Evolutionary conservation across 495 filamentous ascomycete species (phyloP).

Genomic region (Tuber indicum): DNA sequence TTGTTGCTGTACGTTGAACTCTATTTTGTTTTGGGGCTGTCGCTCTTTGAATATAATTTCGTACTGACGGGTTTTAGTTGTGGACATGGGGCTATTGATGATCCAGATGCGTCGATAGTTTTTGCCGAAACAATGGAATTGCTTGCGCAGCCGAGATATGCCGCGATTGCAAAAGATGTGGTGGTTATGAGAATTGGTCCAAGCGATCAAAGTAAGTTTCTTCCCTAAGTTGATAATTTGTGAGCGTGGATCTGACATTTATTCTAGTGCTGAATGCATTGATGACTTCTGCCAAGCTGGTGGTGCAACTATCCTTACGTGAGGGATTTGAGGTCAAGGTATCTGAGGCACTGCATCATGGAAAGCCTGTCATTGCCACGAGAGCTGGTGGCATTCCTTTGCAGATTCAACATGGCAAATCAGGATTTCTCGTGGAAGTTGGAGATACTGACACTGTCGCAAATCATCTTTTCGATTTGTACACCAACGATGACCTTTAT

Average conservation of each 20-base stretch:
- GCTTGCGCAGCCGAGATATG: conserved; percentile 53
- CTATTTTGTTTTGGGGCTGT: not conserved
- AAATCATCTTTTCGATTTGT: conserved; percentile 60
- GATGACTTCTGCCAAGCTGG: conserved; percentile 65
- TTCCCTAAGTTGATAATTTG: not conserved
- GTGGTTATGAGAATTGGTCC: conserved; percentile 71
- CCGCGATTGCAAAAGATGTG: conserved; percentile 53
- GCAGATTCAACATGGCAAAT: conserved; percentile 66
- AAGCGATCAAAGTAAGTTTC: conserved; percentile 55
- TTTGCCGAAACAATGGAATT: conserved; percentile 64
- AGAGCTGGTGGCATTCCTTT: conserved; percentile 75
- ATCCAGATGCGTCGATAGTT: conserved; percentile 69
- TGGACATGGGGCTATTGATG: conserved; percentile 79
- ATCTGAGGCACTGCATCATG: conserved; percentile 78
- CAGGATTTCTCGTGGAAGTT: conserved; percentile 69
- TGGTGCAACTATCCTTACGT: conserved; percentile 71
- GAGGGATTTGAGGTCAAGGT: conserved; percentile 92
- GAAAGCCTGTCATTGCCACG: conserved; percentile 73
- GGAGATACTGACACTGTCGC: conserved; percentile 70
- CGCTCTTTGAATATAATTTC: not conserved
- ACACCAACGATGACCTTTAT: conserved; percentile 59
- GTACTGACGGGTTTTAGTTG: conserved; percentile 41
- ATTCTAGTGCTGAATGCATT: conserved; percentile 61
- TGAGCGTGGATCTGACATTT: not conserved
- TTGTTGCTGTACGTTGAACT: conserved; percentile 53